These are phyloP conservation scores for Barnettozyma hawaiiensis DNA, from an alignment of 1,139 yeast species.

Conservation along the genomic window DNA sequence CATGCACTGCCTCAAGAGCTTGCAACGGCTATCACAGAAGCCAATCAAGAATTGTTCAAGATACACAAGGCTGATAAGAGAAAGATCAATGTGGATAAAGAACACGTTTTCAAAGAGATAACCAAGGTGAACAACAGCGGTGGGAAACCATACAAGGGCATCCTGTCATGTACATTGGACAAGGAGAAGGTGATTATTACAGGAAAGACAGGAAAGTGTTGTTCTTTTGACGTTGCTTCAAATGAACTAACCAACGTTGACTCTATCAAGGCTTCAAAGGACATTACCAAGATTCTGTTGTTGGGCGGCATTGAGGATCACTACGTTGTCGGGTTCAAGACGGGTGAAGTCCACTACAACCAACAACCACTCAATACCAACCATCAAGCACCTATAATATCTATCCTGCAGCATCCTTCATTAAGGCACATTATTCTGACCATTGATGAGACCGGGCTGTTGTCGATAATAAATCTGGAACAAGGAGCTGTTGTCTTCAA, in stretches of 20 bases:
- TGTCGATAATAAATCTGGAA: conserved; percentile 31
- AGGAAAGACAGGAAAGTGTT: conserved; percentile 27
- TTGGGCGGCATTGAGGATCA: conserved; percentile 3
- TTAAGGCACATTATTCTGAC: conserved; percentile 27
- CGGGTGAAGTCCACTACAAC: conserved; percentile 18
- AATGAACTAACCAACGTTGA: conserved; percentile 12
- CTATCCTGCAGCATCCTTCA: conserved; percentile 32
- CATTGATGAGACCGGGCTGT: conserved; percentile 28
- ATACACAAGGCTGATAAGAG: conserved; percentile 41
- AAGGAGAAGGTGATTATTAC: conserved; percentile 12
- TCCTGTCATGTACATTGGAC: conserved; percentile 7
- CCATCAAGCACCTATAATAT: conserved; percentile 24
- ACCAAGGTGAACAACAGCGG: conserved; percentile 3
- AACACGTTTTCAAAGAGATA: conserved; percentile 8
- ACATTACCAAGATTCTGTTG: conserved; percentile 12
- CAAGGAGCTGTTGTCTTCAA: conserved; percentile 7
- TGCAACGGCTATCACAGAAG: conserved; percentile 29
- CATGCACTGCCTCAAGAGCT: conserved; percentile 20
- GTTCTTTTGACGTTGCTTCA: conserved; percentile 20
- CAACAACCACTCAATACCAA: conserved; percentile 7
- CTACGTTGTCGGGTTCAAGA: conserved; percentile 17
- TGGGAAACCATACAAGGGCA: conserved; percentile 18
- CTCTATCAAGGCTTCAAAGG: conserved; percentile 10
- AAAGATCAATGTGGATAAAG: conserved; percentile 28
- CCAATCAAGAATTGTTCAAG: conserved; percentile 37